Evolutionary conservation across 768 basidiomycete species (phyloP).

Genomic region (Suillus placidus): DNA sequence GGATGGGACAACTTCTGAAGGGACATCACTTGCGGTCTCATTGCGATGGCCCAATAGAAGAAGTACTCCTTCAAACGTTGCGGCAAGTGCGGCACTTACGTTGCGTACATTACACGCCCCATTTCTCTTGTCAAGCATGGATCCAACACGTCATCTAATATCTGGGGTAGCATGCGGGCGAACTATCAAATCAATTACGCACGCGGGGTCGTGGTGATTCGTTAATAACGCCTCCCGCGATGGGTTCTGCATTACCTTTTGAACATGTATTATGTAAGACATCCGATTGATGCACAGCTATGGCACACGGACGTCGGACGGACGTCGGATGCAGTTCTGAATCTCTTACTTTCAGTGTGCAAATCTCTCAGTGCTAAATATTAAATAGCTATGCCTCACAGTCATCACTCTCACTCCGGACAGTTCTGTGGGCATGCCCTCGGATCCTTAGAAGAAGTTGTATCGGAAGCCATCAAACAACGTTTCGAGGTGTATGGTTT

Average conservation of each 20-base stretch:
- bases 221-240: slow-evolving; percentile 2
- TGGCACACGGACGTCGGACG: too few relatives aligned
- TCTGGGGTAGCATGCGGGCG: slow-evolving; percentile 5
- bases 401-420: slow-evolving; percentile 91
- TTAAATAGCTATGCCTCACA: slow-evolving; percentile 54
- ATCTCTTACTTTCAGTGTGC: not conserved
- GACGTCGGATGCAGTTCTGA: not conserved
- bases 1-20: not conserved
- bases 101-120: not conserved
- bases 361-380: not conserved
- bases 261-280: slow-evolving; percentile 1
- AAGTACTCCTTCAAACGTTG: not conserved
- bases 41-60: not conserved
- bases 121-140: slow-evolving; percentile 2
- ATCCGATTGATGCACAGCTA: not conserved
- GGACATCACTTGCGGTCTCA: not conserved
- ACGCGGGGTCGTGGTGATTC: slow-evolving; percentile 10
- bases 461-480: slow-evolving; percentile 75
- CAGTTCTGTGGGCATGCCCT: slow-evolving; percentile 91
- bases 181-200: not conserved
- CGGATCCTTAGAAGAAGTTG: slow-evolving; percentile 80
- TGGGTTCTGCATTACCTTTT: slow-evolving; percentile 4
- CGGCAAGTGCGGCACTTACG: not conserved
- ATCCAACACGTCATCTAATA: not conserved
- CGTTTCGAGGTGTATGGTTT: slow-evolving; percentile 84